Evolutionary conservation across 192 early-diverging fungal species (phyloP).

Genomic region (Linnemannia elongata): DNA sequence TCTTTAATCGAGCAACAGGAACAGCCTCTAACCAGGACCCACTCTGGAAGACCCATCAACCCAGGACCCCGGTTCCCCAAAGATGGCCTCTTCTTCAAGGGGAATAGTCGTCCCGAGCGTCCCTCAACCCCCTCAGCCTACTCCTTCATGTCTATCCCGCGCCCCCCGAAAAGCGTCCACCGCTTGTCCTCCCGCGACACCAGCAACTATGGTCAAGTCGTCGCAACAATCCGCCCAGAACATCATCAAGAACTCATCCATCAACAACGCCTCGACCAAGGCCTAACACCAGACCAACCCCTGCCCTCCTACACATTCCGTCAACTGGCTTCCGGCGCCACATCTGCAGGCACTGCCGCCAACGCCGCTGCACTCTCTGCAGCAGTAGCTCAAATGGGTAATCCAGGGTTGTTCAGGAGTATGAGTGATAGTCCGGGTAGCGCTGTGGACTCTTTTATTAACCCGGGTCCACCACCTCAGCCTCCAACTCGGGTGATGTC

Average conservation of each 20-base stretch:
- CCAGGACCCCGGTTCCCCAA: background rate
- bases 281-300: background rate
- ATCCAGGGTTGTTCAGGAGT: background rate
- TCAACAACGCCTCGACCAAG: slow-evolving; percentile 13
- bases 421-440: background rate
- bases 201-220: background rate
- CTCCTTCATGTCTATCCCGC: background rate
- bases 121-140: background rate
- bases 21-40: background rate
- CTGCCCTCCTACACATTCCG: background rate
- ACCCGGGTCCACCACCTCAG: slow-evolving; percentile 22
- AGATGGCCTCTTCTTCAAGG: background rate
- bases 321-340: background rate
- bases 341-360: background rate
- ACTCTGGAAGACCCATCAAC: too few relatives aligned
- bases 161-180: background rate
- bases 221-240: slow-evolving; percentile 21
- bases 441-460: background rate
- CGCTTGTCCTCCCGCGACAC: background rate
- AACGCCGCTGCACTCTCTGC: background rate
- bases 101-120: background rate
- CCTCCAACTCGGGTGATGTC: background rate
- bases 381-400: background rate
- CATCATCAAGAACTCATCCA: slow-evolving; percentile 19
- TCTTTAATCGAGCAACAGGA: slow-evolving; percentile 15